A percentile compares a stretch with the other conserved stretches of the same genome.
phyloP scores from a whole-genome alignment of 2,329 filamentous ascomycete species.

The Penicillium sp. region DNA sequence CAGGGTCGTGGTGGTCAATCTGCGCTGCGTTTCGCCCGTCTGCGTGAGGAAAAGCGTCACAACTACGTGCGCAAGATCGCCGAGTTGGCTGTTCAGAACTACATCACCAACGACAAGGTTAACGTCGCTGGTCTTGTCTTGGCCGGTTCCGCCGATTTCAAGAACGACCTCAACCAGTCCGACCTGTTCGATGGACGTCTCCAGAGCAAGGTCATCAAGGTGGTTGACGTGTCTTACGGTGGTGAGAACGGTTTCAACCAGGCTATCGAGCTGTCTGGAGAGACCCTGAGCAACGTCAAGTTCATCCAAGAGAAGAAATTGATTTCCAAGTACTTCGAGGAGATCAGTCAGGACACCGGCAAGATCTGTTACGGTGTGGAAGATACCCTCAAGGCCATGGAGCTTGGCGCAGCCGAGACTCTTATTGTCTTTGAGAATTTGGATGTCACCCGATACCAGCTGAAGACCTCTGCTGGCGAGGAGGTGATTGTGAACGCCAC shows the following conservation, averaged over 20 bases:
- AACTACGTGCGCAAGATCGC: conserved; percentile 99
- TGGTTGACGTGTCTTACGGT: conserved; percentile 97
- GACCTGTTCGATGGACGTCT: conserved; percentile 96
- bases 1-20: conserved; percentile 97
- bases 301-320: conserved; percentile 99
- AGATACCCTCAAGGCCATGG: conserved; percentile 93
- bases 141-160: conserved; percentile 98
- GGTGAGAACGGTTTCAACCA: conserved; percentile 99
- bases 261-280: conserved; percentile 90
- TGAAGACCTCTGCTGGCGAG: conserved; percentile 74
- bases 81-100: conserved; percentile 97
- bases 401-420: conserved; percentile 90
- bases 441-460: conserved; percentile 85
- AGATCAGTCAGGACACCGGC: conserved; percentile 96
- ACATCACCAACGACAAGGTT: conserved; percentile 97
- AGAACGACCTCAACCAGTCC: conserved; percentile 96
- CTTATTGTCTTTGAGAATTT: conserved; percentile 97
- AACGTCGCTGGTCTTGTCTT: conserved; percentile 95
- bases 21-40: conserved; percentile 97
- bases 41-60: conserved; percentile 98
- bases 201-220: conserved; percentile 95
- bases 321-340: conserved; percentile 98
- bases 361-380: conserved; percentile 98
- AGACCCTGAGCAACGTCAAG: conserved; percentile 98
- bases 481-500: conserved; percentile 83